Evolutionary conservation across 73 alveolate genomes (phyloP).

Genomic region (Paramecium primaurelia): DNA sequence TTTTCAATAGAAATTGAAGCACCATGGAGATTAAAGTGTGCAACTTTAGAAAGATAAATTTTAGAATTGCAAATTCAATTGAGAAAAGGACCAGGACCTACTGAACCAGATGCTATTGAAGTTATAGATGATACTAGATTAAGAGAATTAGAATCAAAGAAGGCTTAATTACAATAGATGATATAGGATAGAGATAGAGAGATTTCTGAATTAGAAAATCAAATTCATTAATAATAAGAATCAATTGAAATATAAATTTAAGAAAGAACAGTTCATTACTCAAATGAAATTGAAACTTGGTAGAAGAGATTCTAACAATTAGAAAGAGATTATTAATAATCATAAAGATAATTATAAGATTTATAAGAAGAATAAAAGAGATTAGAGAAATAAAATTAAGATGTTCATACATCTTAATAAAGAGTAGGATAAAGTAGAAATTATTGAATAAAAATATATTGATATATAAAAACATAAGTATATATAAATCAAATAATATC

Average conservation of each 20-base stretch:
- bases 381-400: background rate
- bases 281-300: slow-evolving; percentile 41
- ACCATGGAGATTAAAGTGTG: slow-evolving; percentile 42
- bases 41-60: slow-evolving; percentile 25
- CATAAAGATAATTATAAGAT: background rate
- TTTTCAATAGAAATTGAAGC: background rate
- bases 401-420: background rate
- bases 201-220: background rate
- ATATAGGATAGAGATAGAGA: background rate
- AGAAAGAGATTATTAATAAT: background rate
- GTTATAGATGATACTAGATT: slow-evolving; percentile 3
- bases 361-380: background rate
- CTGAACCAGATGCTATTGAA: slow-evolving; percentile 1
- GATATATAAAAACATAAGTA: background rate
- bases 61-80: slow-evolving; percentile 15
- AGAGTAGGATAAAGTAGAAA: background rate
- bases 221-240: background rate
- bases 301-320: background rate
- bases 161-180: background rate
- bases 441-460: background rate
- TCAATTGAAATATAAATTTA: background rate
- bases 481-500: background rate
- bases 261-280: background rate
- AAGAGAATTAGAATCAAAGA: background rate
- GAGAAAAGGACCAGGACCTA: slow-evolving; percentile 1